These are phyloP conservation scores for Metarhizium sp. DNA, from an alignment of 2,329 filamentous ascomycete species.

Conservation along the genomic window DNA sequence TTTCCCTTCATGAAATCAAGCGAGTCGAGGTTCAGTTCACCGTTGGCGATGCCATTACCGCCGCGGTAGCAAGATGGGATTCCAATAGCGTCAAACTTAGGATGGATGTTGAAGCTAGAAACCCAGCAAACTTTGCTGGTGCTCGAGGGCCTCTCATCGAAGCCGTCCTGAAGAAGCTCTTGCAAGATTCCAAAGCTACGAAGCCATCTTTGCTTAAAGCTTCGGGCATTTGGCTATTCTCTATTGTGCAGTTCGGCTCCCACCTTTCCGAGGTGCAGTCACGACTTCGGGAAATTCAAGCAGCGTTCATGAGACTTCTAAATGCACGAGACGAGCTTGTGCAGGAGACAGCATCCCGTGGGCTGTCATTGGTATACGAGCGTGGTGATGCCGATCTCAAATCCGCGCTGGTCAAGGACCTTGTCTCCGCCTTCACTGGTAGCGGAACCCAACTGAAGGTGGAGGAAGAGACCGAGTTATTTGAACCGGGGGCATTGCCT, in stretches of 20 bases:
- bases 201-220: constrained; percentile 88
- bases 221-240: constrained; percentile 91
- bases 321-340: constrained; percentile 87
- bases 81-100: constrained; percentile 68
- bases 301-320: constrained; percentile 78
- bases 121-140: constrained; percentile 25
- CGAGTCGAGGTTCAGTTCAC: constrained; percentile 84
- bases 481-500: constrained; percentile 81
- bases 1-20: constrained; percentile 72
- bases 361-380: constrained; percentile 87
- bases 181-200: constrained; percentile 69
- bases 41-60: constrained; percentile 79
- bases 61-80: constrained; percentile 70
- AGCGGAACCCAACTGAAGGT: constrained; percentile 69
- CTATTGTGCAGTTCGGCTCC: constrained; percentile 81
- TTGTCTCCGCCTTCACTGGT: constrained; percentile 83
- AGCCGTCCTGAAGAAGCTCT: constrained; percentile 58
- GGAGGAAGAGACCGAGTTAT: constrained; percentile 82
- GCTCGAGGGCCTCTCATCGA: constrained; percentile 34
- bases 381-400: constrained; percentile 75
- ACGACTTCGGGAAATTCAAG: constrained; percentile 69
- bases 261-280: constrained; percentile 65
- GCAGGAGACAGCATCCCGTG: constrained; percentile 88
- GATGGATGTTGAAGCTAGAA: constrained; percentile 58
- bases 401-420: constrained; percentile 73